Evolutionary conservation across 2,329 filamentous ascomycete species (phyloP), one percentile per base, ranked within the genome.

Genomic region (Colletotrichum lupini): DNA sequence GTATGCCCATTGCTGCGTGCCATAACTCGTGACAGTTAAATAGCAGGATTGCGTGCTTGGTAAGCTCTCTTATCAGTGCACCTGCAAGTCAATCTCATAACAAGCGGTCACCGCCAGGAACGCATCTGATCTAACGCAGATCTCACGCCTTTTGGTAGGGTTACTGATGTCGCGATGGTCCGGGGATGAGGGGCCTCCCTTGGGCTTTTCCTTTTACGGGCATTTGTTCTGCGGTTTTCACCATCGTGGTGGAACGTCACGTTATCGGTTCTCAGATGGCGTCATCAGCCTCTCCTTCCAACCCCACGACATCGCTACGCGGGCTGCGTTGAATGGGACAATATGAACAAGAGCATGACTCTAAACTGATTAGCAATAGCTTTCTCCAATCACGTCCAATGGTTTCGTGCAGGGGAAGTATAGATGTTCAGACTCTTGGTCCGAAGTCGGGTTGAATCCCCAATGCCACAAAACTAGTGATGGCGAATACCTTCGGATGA

Each of bases 11-110:
- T n/a, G n/a, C n/a, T n/a, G n/a, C n/a, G n/a, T n/a, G n/a, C n/a
- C n/a, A n/a, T n/a, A n/a, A n/a, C n/a, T n/a, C n/a, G n/a, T n/a
- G n/a, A n/a, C n/a, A n/a, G n/a, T n/a, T n/a, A n/a, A n/a, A n/a
- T n/a, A 19, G 11, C 28, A 5, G 4, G 16, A 65, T 73, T 32
- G 70, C 70, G 70, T 70, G 70, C 66, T 70, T 70, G 70, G 60
- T 70, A 22, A 73, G 60, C 60, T 26, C 32, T 26, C 19, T 5
- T 24, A 58, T 53, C 42, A 56, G 24, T 55, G 28, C 35, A n/a
- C 16, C 56, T 60, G 46, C 60, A 28, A 60, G 60, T 56, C 46
- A 64, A 63, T 46, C 42, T 60, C 42, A 53, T 9, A 65, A 70
- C 46, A 28, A 37, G 66, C 67, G 55, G 66, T 73, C 59, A 70